Conservation (phyloP, 352 stramenopile genomes). For the Phytophthora tubulina region DNA sequence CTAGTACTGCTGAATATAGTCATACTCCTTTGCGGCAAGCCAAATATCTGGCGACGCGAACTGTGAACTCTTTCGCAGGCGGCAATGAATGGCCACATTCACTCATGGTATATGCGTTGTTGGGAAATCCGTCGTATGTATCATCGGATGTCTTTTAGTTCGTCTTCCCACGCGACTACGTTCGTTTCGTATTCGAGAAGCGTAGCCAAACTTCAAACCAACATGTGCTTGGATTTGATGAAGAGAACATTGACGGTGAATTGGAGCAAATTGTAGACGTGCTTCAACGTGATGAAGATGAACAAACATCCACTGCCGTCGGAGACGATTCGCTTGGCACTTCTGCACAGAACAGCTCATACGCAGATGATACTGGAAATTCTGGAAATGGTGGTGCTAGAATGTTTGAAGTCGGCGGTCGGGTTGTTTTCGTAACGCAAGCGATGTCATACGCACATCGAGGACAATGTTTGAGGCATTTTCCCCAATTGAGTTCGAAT, state of each 20-base stretch:
- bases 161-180: conserved; percentile 6
- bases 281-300: background rate
- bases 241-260: background rate
- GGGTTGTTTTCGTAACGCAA: conserved; percentile 6
- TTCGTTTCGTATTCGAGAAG: background rate
- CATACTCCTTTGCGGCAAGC: background rate
- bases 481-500: conserved; percentile 8
- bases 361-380: background rate
- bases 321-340: background rate
- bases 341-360: background rate
- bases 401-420: background rate
- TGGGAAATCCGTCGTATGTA: conserved; percentile 1
- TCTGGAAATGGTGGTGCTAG: background rate
- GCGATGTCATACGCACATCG: background rate
- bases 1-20: conserved; percentile 1
- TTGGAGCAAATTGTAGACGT: background rate
- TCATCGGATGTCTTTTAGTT: conserved; percentile 15
- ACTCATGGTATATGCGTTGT: conserved; percentile 12
- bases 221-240: background rate
- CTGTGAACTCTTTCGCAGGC: conserved; percentile 8
- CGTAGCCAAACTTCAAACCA: too few species aligned
- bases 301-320: background rate
- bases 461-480: background rate
- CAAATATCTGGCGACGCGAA: conserved; percentile 9
- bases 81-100: conserved; percentile 18